Percentiles rank a stretch among this genome's conserved stretches.
phyloP scores from a whole-genome alignment of 2,329 filamentous ascomycete species.

The Blastomyces percursus region DNA sequence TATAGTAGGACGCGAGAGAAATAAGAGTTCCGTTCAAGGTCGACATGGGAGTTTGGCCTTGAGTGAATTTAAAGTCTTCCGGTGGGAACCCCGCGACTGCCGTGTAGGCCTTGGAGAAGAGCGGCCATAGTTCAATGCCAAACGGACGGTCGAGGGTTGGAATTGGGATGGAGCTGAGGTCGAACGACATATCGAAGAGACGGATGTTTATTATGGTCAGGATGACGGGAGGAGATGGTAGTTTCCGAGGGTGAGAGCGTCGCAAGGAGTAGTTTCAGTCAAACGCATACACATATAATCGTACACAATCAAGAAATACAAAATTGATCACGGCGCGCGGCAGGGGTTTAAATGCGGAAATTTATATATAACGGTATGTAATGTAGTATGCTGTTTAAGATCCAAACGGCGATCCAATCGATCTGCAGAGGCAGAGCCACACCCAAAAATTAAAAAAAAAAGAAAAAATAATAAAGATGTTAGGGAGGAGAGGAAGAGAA shows the following conservation, averaged over 20 bases:
- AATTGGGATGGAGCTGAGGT: conserved; percentile 21
- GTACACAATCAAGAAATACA: background rate
- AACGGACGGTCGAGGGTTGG: conserved; percentile 79
- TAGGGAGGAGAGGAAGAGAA: background rate
- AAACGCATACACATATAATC: background rate
- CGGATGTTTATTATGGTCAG: background rate
- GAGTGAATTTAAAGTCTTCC: conserved; percentile 67
- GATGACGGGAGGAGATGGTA: background rate
- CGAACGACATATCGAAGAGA: conserved; percentile 9
- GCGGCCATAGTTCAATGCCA: conserved; percentile 72
- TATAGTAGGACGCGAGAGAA: conserved; percentile 73
- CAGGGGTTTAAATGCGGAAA: background rate
- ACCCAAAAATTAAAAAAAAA: background rate
- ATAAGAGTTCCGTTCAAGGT: conserved; percentile 67
- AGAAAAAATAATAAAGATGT: background rate
- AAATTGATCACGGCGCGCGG: background rate
- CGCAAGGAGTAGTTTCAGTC: background rate
- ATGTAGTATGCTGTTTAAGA: background rate
- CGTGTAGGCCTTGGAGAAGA: conserved; percentile 73
- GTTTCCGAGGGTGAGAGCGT: background rate
- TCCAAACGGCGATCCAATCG: background rate
- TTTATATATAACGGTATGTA: background rate
- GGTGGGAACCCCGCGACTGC: conserved; percentile 62
- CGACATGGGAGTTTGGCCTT: conserved; percentile 71
- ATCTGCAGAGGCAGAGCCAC: background rate